Evolutionary conservation across 108 stramenopile genomes (phyloP).

Genomic region (Cyclotella distinguenda): DNA sequence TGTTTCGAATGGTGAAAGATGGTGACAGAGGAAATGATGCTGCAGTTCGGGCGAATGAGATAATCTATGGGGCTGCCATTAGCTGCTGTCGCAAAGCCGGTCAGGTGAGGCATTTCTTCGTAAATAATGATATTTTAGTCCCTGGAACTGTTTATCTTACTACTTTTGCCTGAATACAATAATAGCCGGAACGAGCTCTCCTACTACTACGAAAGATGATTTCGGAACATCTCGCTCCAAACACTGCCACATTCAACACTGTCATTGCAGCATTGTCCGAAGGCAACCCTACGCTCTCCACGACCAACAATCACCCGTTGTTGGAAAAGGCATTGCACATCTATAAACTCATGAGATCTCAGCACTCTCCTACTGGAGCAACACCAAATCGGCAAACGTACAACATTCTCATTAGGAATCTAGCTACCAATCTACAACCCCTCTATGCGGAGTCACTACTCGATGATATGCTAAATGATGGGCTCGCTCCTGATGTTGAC

Average conservation of each 20-base stretch:
- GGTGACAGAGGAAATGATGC: constrained; percentile 8
- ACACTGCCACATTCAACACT: constrained; percentile 79
- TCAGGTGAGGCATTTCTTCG: constrained; percentile 5
- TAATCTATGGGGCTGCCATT: constrained; percentile 84
- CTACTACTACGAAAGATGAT: constrained; percentile 76
- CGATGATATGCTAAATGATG: constrained; percentile 67
- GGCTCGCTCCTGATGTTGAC: constrained; percentile 76
- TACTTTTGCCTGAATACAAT: not conserved
- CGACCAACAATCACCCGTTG: constrained; percentile 14
- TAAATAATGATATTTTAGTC: not conserved
- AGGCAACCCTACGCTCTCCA: constrained; percentile 12
- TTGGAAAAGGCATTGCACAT: constrained; percentile 63
- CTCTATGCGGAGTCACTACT: constrained; percentile 65
- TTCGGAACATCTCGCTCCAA: constrained; percentile 66
- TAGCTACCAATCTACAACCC: constrained; percentile 59
- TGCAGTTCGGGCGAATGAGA: constrained; percentile 61
- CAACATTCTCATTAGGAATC: constrained; percentile 66
- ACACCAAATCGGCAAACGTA: constrained; percentile 76
- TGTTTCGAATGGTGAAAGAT: constrained; percentile 67
- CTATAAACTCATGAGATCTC: constrained; percentile 67
- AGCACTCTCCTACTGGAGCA: constrained; percentile 23
- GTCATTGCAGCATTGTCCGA: constrained; percentile 71
- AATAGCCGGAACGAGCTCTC: constrained; percentile 61
- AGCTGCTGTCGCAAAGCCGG: constrained; percentile 72
- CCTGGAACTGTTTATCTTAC: not conserved